These are phyloP conservation scores for Kitagawia praeruptora DNA, from an alignment of 129 eudicot species.

Conservation along the genomic window DNA sequence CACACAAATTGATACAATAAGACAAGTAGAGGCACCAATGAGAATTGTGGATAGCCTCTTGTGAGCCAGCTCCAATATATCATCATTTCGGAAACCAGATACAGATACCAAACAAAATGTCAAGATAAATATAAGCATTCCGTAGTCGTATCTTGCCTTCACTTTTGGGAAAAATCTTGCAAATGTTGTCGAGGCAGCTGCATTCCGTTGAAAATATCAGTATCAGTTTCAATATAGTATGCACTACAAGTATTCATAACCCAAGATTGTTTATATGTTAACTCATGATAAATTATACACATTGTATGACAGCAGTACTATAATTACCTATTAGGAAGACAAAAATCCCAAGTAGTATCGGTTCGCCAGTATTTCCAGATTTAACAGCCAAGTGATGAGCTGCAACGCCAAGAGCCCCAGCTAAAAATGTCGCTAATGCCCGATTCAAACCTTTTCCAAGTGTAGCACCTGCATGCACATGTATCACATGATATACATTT, in stretches of 20 bases:
- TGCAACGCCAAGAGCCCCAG: slow-evolving; percentile 52
- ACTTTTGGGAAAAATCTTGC: slow-evolving; percentile 58
- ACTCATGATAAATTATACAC: too few species aligned
- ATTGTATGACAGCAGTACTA: too few species aligned
- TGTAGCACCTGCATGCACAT: slow-evolving; percentile 54
- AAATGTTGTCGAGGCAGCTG: slow-evolving; percentile 58
- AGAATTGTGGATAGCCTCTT: slow-evolving; percentile 51
- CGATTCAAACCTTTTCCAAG: slow-evolving; percentile 67
- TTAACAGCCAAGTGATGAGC: slow-evolving; percentile 56
- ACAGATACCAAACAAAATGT: slow-evolving; percentile 63
- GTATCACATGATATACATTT: not conserved
- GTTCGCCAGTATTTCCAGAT: slow-evolving; percentile 50
- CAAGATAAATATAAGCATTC: slow-evolving; percentile 62
- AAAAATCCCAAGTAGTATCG: slow-evolving; percentile 43
- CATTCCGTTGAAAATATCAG: not conserved
- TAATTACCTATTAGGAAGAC: slow-evolving; percentile 60
- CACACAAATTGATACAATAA: slow-evolving; percentile 36
- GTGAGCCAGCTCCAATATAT: slow-evolving; percentile 47
- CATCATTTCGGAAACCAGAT: slow-evolving; percentile 44
- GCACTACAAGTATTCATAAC: not conserved
- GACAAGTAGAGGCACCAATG: slow-evolving; percentile 47
- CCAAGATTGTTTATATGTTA: too few species aligned
- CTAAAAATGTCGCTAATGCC: slow-evolving; percentile 59
- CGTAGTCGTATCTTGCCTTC: slow-evolving; percentile 74
- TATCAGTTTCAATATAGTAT: not conserved